These are phyloP conservation scores for Podila epigama DNA, from an alignment of 192 early-diverging fungal genomes.

Conservation along the genomic window DNA sequence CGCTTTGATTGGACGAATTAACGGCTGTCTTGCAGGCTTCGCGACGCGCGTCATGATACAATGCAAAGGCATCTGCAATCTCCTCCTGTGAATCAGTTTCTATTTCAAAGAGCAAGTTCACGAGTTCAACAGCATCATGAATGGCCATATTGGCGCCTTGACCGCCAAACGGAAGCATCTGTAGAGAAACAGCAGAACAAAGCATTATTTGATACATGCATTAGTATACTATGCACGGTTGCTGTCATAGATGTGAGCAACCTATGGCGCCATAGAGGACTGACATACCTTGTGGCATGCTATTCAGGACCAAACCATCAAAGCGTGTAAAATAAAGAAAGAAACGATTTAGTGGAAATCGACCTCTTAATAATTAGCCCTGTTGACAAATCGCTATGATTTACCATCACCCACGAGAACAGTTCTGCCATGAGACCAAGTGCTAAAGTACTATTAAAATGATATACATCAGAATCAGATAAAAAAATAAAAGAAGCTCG, in stretches of 20 bases:
- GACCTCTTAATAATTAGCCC: too few species aligned
- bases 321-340: background rate
- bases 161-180: constrained; percentile 25
- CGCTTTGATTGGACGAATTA: constrained; percentile 3
- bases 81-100: constrained; percentile 8
- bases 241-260: background rate
- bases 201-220: background rate
- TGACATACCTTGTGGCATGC: constrained; percentile 42
- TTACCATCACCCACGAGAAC: constrained; percentile 36
- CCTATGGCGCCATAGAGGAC: too few species aligned
- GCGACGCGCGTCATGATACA: constrained; percentile 1
- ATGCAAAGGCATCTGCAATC: constrained; percentile 4
- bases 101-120: constrained; percentile 24
- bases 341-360: background rate
- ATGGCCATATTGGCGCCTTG: constrained; percentile 28
- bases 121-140: constrained; percentile 5
- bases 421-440: constrained; percentile 18
- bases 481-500: background rate
- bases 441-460: constrained; percentile 7
- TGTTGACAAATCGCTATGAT: too few species aligned
- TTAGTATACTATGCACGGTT: background rate
- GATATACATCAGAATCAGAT: background rate
- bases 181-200: background rate
- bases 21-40: constrained; percentile 2
- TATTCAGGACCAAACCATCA: background rate